Percentiles rank a stretch among this genome's conserved stretches.
These are phyloP conservation scores for Ophiostoma ulmi DNA, from an alignment of 2,329 filamentous ascomycete genomes.

Conservation along the genomic window DNA sequence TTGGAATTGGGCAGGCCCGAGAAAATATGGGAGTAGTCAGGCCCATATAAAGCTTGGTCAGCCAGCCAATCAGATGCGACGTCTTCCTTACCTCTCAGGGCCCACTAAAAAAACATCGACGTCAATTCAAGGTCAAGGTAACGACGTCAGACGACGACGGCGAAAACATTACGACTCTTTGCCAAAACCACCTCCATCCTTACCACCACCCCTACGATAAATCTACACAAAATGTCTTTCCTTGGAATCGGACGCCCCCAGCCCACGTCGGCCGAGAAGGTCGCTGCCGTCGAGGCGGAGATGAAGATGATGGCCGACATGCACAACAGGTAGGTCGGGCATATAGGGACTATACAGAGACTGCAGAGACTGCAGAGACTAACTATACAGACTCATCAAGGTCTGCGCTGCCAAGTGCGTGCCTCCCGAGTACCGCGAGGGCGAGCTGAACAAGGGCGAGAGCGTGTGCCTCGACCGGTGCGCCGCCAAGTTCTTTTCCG, in stretches of 20 bases:
- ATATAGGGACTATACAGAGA: background rate
- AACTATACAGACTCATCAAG: constrained; percentile 62
- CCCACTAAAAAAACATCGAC: constrained; percentile 15
- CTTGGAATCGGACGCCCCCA: constrained; percentile 58
- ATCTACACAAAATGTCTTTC: constrained; percentile 27
- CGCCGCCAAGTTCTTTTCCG: constrained; percentile 96
- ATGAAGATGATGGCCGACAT: constrained; percentile 94
- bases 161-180: background rate
- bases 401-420: constrained; percentile 94
- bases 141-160: background rate
- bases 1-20: background rate
- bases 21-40: background rate
- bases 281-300: constrained; percentile 91
- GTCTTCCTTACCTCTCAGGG: background rate
- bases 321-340: constrained; percentile 75
- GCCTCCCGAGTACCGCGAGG: constrained; percentile 86
- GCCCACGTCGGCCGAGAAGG: constrained; percentile 93
- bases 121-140: background rate
- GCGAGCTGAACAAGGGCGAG: constrained; percentile 97
- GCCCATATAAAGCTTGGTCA: background rate
- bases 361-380: background rate
- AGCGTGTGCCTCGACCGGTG: constrained; percentile 97
- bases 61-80: background rate
- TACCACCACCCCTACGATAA: background rate
- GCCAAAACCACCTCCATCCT: background rate